Percentiles rank a stretch among this genome's conserved stretches.
Evolutionary conservation across 1,139 yeast genomes (phyloP).

Genomic region (Yamadazyma sp.): DNA sequence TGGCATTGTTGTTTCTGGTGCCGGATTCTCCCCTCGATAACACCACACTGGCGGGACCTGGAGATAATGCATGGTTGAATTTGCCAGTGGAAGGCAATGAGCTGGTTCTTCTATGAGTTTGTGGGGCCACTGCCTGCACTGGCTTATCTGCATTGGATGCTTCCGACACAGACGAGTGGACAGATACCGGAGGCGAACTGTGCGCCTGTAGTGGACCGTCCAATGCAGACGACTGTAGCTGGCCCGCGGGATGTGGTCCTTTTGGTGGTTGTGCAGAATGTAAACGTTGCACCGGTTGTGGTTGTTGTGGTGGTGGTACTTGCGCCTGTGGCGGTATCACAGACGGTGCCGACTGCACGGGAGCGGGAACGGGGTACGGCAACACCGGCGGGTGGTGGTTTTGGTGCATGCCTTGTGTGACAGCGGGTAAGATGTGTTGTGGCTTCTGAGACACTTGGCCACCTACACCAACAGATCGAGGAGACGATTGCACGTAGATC

Average conservation of each 20-base stretch:
- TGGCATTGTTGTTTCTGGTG: slow-evolving; percentile 46
- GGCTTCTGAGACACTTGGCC: not conserved
- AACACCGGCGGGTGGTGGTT: slow-evolving; percentile 4
- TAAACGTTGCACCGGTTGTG: slow-evolving; percentile 1
- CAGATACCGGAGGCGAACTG: not conserved
- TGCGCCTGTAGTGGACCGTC: too few relatives aligned
- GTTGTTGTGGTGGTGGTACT: slow-evolving; percentile 1
- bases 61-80: slow-evolving; percentile 11
- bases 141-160: too few relatives aligned
- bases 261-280: too few relatives aligned
- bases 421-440: slow-evolving; percentile 2
- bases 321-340: not conserved
- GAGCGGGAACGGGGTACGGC: not conserved
- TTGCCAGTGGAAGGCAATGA: slow-evolving; percentile 4
- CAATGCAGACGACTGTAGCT: too few relatives aligned
- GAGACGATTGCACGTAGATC: slow-evolving; percentile 3
- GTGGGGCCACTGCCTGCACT: too few relatives aligned
- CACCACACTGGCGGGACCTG: slow-evolving; percentile 33
- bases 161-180: not conserved
- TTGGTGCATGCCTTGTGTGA: slow-evolving; percentile 4
- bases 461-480: not conserved
- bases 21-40: slow-evolving; percentile 40
- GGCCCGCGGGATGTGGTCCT: too few relatives aligned
- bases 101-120: slow-evolving; percentile 1
- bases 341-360: not conserved